These are phyloP conservation scores for Tylopilus intermedius DNA, from an alignment of 768 basidiomycete species.

Conservation along the genomic window DNA sequence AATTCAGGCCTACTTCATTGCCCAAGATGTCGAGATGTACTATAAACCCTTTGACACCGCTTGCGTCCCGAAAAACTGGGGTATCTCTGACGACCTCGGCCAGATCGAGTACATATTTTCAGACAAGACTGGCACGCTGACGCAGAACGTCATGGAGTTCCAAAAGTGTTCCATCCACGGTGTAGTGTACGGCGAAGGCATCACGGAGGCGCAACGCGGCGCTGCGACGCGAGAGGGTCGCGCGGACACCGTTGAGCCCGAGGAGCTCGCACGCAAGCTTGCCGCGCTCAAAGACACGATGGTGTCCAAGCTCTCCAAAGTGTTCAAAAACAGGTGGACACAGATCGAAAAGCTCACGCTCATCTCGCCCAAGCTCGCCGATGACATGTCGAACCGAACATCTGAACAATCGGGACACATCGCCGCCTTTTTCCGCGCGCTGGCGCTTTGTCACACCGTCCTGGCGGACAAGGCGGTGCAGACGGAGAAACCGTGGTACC, in stretches of 20 bases:
- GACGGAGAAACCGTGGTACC: constrained; percentile 48
- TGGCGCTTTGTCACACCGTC: constrained; percentile 92
- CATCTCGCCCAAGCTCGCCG: constrained; percentile 79
- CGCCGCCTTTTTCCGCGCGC: constrained; percentile 86
- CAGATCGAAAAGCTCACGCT: constrained; percentile 81
- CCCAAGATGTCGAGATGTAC: constrained; percentile 95
- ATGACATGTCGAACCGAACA: constrained; percentile 62
- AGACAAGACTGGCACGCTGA: constrained; percentile 95
- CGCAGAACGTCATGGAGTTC: constrained; percentile 98
- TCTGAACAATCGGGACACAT: constrained; percentile 61
- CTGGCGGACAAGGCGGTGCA: constrained; percentile 74
- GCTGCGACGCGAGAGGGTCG: constrained; percentile 80
- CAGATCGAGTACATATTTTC: constrained; percentile 96
- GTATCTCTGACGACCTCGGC: constrained; percentile 96
- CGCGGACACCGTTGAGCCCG: constrained; percentile 58
- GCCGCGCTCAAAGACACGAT: constrained; percentile 66
- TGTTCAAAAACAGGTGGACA: constrained; percentile 85
- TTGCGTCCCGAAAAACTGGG: constrained; percentile 96
- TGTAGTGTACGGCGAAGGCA: constrained; percentile 82
- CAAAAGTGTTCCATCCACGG: constrained; percentile 90
- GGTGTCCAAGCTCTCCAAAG: constrained; percentile 65
- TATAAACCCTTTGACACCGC: constrained; percentile 81
- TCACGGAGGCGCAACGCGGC: constrained; percentile 94
- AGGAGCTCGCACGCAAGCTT: constrained; percentile 67
- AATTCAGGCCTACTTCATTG: constrained; percentile 94